Base-by-base conservation (phyloP, 371 early-diverging fungal species). In the Batkoa obscura region DNA sequence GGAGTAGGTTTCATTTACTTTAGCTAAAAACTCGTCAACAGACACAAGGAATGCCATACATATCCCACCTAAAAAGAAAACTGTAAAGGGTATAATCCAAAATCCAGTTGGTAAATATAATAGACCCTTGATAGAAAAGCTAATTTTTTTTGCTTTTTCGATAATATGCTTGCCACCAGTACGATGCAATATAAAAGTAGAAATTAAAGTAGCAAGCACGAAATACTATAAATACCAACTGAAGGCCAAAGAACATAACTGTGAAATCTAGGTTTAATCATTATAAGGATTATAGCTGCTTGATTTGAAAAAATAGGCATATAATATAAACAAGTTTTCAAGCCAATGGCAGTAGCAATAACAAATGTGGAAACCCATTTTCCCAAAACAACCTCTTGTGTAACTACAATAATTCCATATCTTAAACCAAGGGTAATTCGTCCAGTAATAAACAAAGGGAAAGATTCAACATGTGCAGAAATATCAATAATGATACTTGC, bases 31-130 rank as follows among this genome's bases (percentile, higher is more conserved):
- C 12, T 48, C 15, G 1, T 72, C 70, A 33, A 66, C 62, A 46
- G 72, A 71, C 0, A 67, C 66, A 55, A 74, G 69, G 65, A 74
- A 73, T 3, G 71, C 63, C 1, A 72, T 70, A 74, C 74, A 74
- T 1, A 71, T 72, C 8, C 71, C 69, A 6, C 74, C 74, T 55
- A 69, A 64, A 9, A 74, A 60, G 38, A 76, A 71, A 47, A 66
- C 66, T 32, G 68, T 68, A 9, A 66, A 33, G 12, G 71, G 66
- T 31, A 73, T 70, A 23, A 66, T 59, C 75, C 74, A 76, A 50
- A 66, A 74, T 17, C 63, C 63, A 30, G 59, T 50, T 2, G 77
- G 73, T 56, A 76, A 72, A 38, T 67, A 64, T 41, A 73, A 58
- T 0, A 74, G 49, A 1, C 65, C 65, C 23, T 62, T 59, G 58